These are phyloP conservation scores for Schrenkiella parvula DNA, from an alignment of 345 rosid species.

Conservation along the genomic window DNA sequence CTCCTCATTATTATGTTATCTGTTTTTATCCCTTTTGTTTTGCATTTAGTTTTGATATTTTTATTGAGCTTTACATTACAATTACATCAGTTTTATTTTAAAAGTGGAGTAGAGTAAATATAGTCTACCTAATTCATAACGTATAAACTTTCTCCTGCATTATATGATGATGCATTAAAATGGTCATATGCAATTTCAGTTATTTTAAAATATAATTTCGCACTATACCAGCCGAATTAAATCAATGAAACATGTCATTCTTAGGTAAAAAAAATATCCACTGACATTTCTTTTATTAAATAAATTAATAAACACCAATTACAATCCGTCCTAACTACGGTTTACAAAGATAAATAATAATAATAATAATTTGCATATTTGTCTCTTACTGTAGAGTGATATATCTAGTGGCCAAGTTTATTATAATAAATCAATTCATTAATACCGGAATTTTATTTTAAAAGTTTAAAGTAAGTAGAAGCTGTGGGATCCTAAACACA, in stretches of 20 bases:
- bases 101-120: not conserved
- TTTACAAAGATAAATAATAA: not conserved
- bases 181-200: not conserved
- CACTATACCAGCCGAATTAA: not conserved
- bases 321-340: conserved; percentile 15
- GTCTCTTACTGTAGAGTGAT: conserved; percentile 23
- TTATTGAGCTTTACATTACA: not conserved
- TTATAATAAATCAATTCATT: not conserved
- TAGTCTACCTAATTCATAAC: not conserved
- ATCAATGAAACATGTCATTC: conserved; percentile 15
- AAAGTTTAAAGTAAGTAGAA: conserved; percentile 2
- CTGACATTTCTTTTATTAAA: conserved; percentile 10
- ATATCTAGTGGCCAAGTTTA: conserved; percentile 30
- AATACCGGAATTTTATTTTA: not conserved
- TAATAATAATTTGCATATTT: not conserved
- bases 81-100: not conserved
- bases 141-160: not conserved
- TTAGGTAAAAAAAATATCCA: conserved; percentile 20
- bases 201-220: not conserved
- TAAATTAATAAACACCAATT: not conserved
- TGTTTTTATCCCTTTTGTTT: conserved; percentile 13
- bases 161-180: conserved; percentile 1
- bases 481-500: conserved; percentile 38
- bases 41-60: not conserved
- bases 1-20: conserved; percentile 22